Evolutionary conservation across 768 basidiomycete genomes (phyloP).

Genomic region (Russula sp.): DNA sequence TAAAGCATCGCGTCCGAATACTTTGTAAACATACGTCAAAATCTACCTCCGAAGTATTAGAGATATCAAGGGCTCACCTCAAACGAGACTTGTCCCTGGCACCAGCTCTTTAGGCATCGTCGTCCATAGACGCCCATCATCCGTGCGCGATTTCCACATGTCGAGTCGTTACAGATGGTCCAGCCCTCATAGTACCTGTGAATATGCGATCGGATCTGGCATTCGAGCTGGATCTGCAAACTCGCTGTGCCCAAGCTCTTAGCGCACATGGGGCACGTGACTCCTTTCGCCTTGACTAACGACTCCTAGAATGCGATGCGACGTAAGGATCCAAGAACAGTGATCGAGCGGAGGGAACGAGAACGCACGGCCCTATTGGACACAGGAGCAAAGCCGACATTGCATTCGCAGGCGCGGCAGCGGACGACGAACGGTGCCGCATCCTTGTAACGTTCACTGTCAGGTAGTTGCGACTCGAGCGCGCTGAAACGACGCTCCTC

Average conservation of each 20-base stretch:
- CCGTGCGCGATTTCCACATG: slow-evolving; percentile 81
- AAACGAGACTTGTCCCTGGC: slow-evolving; percentile 66
- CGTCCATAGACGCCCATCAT: slow-evolving; percentile 93
- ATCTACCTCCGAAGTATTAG: slow-evolving; percentile 10
- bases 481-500: slow-evolving; percentile 71
- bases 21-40: slow-evolving; percentile 47
- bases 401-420: slow-evolving; percentile 70
- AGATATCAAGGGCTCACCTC: slow-evolving; percentile 76
- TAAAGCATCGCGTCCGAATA: slow-evolving; percentile 85
- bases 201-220: slow-evolving; percentile 74
- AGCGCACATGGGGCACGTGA: slow-evolving; percentile 68
- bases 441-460: slow-evolving; percentile 82
- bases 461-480: slow-evolving; percentile 86
- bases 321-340: not conserved
- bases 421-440: slow-evolving; percentile 66
- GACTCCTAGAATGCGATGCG: slow-evolving; percentile 49
- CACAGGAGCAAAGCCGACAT: slow-evolving; percentile 56
- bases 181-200: slow-evolving; percentile 84
- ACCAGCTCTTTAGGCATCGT: slow-evolving; percentile 68
- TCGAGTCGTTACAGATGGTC: slow-evolving; percentile 82
- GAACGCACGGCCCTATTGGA: slow-evolving; percentile 53
- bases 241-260: slow-evolving; percentile 53
- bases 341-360: not conserved
- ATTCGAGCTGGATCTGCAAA: slow-evolving; percentile 80
- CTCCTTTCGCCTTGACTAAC: slow-evolving; percentile 61